Evolutionary conservation across 352 stramenopile genomes (phyloP), one percentile per base, ranked within the genome.

Genomic region (Phytopythium ostracodes): DNA sequence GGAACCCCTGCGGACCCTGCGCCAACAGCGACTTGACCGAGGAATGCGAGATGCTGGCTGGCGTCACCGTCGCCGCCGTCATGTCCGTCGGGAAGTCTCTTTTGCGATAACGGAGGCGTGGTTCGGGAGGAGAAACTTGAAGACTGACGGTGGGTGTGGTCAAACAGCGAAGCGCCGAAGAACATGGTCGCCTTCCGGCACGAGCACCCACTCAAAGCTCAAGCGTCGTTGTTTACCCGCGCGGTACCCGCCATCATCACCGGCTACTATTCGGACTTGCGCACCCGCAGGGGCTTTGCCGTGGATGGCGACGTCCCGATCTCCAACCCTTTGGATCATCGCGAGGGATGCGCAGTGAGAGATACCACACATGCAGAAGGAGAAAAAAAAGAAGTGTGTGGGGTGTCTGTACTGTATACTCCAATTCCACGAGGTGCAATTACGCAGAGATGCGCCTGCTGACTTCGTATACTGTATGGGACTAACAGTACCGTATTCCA

Each of bases 1-100:
- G 73, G 38, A 79, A 75, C 31, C 56, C 65, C 15, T 77, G 61
- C 9, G 72, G 70, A 5, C 74, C 74, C 25, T 57, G 50, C 42
- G 64, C 66, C 59, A 80, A 42, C 50, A 79, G 62, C 22, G 54
- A 53, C 22, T 50, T 68, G 47, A 62, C 52, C 0, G 67, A 65
- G 14, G 36, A 29, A 47, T 75, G 9, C 38, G 55, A 56, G 14
- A 59, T 46, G 56, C 33, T 47, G 31, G 33, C 17, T n/a, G 44
- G 10, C 9, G 44, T 31, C 9, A 22, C 3, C 4, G 46, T 18
- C 24, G 12, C 46, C 4, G 46, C 8, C 24, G 12, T 24, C 46
- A 53, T 53, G 24, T 11, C 25, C 44, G 15, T 29, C 10, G 4
- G 10, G 22, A 18, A 31, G 22, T 20, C n/a, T 49, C n/a, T 49